These are phyloP conservation scores for Cutaneotrichosporon cutaneum DNA, from an alignment of 1,284 basidiomycete species.

Conservation along the genomic window DNA sequence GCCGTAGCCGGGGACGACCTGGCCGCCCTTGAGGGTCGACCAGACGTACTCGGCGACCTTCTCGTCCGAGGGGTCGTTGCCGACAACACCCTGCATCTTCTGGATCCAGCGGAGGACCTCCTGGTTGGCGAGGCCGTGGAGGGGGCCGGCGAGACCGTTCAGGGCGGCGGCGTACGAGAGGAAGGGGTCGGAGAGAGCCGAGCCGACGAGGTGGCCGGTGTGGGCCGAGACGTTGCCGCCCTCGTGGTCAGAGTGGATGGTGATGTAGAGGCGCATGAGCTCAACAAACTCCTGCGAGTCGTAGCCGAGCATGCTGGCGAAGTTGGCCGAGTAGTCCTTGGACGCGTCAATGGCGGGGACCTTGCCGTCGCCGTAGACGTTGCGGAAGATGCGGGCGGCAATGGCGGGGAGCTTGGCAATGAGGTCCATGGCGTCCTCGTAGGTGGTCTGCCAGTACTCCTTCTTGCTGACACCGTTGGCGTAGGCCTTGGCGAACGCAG, in stretches of 20 bases:
- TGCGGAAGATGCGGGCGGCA: constrained; percentile 94
- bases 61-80: constrained; percentile 75
- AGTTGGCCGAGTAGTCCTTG: constrained; percentile 93
- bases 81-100: constrained; percentile 84
- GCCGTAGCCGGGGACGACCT: constrained; percentile 92
- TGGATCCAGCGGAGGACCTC: constrained; percentile 84
- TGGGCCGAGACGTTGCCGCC: constrained; percentile 99
- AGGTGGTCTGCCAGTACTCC: constrained; percentile 95
- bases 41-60: constrained; percentile 89
- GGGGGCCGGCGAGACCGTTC: constrained; percentile 94
- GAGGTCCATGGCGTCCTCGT: constrained; percentile 96
- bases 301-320: constrained; percentile 88
- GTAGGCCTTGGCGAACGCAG: constrained; percentile 94
- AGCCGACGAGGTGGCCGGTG: constrained; percentile 93
- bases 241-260: constrained; percentile 98
- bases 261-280: constrained; percentile 93
- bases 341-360: constrained; percentile 79
- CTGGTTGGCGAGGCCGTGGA: constrained; percentile 93
- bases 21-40: constrained; percentile 84
- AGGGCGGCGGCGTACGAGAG: constrained; percentile 88
- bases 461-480: constrained; percentile 88
- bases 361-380: constrained; percentile 83
- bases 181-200: constrained; percentile 97
- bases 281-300: constrained; percentile 88
- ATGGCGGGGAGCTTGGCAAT: constrained; percentile 98